A percentile compares a stretch with the other conserved stretches of the same genome.
Evolutionary conservation across 2,329 filamentous ascomycete species (phyloP).

Genomic region (Calonectria naviculata): DNA sequence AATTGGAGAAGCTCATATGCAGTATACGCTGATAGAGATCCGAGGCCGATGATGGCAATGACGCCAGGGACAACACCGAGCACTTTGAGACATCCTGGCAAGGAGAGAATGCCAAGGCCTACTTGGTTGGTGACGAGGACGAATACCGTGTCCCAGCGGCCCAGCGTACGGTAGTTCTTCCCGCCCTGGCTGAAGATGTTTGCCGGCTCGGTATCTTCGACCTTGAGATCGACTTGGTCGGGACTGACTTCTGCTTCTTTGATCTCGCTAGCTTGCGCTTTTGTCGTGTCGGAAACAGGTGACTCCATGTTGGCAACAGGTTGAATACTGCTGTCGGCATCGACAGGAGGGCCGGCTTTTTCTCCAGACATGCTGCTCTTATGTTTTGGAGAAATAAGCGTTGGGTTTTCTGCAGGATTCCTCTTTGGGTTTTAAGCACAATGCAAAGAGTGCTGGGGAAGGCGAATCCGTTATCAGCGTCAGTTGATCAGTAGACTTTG

Average conservation of each 20-base stretch:
- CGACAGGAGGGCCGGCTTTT: background rate
- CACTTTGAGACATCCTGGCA: conserved; percentile 75
- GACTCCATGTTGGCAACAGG: background rate
- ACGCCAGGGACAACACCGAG: conserved; percentile 74
- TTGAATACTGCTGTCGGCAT: background rate
- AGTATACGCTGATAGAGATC: conserved; percentile 72
- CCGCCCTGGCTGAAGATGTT: conserved; percentile 43
- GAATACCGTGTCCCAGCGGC: conserved; percentile 41
- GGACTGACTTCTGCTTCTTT: background rate
- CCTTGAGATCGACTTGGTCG: background rate
- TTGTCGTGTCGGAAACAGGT: background rate
- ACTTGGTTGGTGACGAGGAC: conserved; percentile 44
- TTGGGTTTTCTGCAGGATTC: background rate
- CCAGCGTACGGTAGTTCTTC: conserved; percentile 42
- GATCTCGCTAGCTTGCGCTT: background rate
- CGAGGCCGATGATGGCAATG: conserved; percentile 72
- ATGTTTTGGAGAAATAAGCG: background rate
- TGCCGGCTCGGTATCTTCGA: conserved; percentile 5
- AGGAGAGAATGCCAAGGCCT: conserved; percentile 64
- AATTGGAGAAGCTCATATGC: conserved; percentile 67
- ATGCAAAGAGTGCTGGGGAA: no score
- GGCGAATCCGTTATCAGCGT: background rate
- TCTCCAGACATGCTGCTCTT: background rate
- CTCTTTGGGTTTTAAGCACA: background rate
- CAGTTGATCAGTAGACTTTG: background rate